Base-by-base conservation (phyloP, 129 eudicot genomes). In the Saussurea involucrata region DNA sequence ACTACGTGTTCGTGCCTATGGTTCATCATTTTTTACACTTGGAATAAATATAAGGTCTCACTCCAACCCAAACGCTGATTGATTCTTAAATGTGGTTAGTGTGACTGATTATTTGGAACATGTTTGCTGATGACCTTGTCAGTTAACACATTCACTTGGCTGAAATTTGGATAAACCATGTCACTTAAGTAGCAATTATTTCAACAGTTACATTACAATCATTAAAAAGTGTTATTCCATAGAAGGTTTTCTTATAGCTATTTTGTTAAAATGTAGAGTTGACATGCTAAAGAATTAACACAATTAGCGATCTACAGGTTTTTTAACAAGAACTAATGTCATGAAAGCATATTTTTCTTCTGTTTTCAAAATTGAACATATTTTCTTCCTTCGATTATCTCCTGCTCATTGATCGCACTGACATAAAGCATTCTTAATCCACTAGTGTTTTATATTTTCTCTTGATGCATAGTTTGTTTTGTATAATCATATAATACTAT, bases 1-100 rank as follows among this genome's bases (percentile, higher is more conserved):
- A 72, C 75, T 95, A 40, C 86, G 85, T 22, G 96, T 92, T 61
- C 97, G 99, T n/a, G 99, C 99, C 76, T 95, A 89, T 89, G 99
- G 97, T 66, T 89, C 95, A 42, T 92, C 96, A 37, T 92, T 88
- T 85, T 92, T 92, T 76, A 88, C 91, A 20, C 96, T 95, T 71
- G 97, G 97, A 80, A 95, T 95, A 78, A 88, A 85, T 83, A 86
- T 95, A 85, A 89, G 99, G 97, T 95, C 68, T 77, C 66, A 37
- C 61, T 82, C 58, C 55, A 32, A 29, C 21, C 67, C 25, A 17
- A 53, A 53, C 22, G 3, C 61, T n/a, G 61, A 53, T n/a, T 53
- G 13, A 24, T 53, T 77, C 37, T 17, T 77, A 55, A 40, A 55
- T 77, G 57, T 77, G 25, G 22, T 55, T 68, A 29, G 17, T 76